phyloP scores from a whole-genome alignment of 2,329 filamentous ascomycete species.

The Paramyrothecium roridum region DNA sequence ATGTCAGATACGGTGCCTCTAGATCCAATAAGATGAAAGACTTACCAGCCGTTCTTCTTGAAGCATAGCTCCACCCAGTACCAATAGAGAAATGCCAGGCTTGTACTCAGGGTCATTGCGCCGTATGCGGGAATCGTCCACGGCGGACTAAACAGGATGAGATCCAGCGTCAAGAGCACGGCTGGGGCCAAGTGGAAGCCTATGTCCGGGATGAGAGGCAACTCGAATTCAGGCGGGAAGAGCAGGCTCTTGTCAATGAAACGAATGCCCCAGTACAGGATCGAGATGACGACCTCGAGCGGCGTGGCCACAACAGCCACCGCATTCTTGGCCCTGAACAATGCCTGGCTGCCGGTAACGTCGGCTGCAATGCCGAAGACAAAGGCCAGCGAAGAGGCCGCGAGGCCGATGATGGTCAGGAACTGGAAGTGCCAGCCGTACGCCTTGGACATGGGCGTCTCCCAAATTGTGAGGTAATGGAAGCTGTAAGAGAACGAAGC shows the following conservation, averaged over 20 bases:
- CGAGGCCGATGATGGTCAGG: conserved; percentile 70
- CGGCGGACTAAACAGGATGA: conserved; percentile 68
- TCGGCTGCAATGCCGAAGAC: conserved; percentile 61
- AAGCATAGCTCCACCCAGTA: conserved; percentile 74
- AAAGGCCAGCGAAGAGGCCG: conserved; percentile 60
- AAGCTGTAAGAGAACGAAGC: conserved; percentile 52
- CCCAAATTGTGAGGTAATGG: conserved; percentile 45
- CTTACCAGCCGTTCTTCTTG: conserved; percentile 61
- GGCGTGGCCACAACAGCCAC: conserved; percentile 65
- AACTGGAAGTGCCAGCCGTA: conserved; percentile 71
- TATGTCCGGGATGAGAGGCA: conserved; percentile 56
- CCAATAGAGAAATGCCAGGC: conserved; percentile 68
- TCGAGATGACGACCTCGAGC: conserved; percentile 66
- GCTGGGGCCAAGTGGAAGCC: conserved; percentile 66
- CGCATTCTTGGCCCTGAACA: conserved; percentile 66
- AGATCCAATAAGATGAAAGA: conserved; percentile 4
- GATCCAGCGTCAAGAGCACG: conserved; percentile 60
- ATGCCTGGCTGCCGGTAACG: conserved; percentile 50
- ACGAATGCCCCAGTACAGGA: conserved; percentile 70
- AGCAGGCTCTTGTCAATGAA: conserved; percentile 52
- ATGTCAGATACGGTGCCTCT: conserved; percentile 5
- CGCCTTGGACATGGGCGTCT: conserved; percentile 50
- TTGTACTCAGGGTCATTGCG: conserved; percentile 54
- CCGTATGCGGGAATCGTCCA: conserved; percentile 64
- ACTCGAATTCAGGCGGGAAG: conserved; percentile 50